A percentile compares a stretch with the other conserved stretches of the same genome.
These are phyloP conservation scores for Xylaria digitata DNA, from an alignment of 2,329 filamentous ascomycete species.

Conservation along the genomic window DNA sequence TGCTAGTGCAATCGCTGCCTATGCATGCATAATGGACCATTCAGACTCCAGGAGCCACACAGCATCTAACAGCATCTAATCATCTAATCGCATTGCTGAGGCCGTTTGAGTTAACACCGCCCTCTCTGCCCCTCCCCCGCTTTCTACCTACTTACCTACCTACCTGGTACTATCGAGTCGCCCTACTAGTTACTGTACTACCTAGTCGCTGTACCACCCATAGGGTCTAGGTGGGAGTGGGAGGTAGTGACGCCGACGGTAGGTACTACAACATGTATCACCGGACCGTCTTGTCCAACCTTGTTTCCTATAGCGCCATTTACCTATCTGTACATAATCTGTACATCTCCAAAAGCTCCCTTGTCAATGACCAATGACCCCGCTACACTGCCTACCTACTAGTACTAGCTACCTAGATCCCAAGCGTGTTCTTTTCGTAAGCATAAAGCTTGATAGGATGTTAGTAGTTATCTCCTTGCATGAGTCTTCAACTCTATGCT, in stretches of 20 bases:
- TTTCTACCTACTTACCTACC: background rate
- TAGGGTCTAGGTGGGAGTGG: no score
- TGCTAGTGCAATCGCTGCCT: slow-evolving; percentile 1
- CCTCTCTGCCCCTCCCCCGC: slow-evolving; percentile 30
- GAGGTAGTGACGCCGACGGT: no score
- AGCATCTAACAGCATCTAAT: no score
- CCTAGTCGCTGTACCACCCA: no score
- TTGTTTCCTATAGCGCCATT: background rate
- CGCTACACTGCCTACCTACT: no score
- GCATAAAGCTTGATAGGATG: slow-evolving; percentile 1
- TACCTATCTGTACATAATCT: background rate
- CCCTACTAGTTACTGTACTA: background rate
- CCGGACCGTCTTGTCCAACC: slow-evolving; percentile 1
- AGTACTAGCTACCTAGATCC: background rate
- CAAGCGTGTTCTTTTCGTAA: background rate
- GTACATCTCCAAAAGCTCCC: background rate
- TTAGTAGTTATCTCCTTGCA: no score
- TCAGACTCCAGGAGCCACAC: slow-evolving; percentile 15
- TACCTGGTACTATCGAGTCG: background rate
- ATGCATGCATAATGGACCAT: slow-evolving; percentile 21
- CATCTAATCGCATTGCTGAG: slow-evolving; percentile 6
- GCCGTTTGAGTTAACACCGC: slow-evolving; percentile 16
- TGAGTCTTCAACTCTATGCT: background rate
- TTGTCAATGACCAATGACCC: background rate
- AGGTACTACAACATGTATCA: slow-evolving; percentile 14